Conservation (phyloP, 208 protist genomes). For the Balamuthia mandrillaris region DNA sequence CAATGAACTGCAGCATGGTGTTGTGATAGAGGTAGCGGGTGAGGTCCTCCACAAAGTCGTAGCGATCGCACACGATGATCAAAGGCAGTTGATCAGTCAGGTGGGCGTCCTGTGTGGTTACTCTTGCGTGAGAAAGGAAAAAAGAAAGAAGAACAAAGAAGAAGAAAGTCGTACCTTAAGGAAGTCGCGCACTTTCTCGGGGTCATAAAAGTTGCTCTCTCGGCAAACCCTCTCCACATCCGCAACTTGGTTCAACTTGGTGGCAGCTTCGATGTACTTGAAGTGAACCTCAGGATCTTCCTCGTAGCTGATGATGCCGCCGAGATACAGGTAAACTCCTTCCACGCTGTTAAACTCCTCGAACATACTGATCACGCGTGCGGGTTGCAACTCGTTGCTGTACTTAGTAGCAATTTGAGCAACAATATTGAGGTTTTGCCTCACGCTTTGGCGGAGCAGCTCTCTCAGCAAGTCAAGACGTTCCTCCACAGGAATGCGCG, state of each 20-base stretch:
- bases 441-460: slow-evolving; percentile 87
- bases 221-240: slow-evolving; percentile 98
- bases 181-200: slow-evolving; percentile 96
- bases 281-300: slow-evolving; percentile 96
- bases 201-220: slow-evolving; percentile 94
- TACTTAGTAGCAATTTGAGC: slow-evolving; percentile 98
- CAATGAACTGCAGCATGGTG: slow-evolving; percentile 92
- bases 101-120: slow-evolving; percentile 78
- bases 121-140: background rate
- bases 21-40: slow-evolving; percentile 95
- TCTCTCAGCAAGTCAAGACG: slow-evolving; percentile 93
- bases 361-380: slow-evolving; percentile 93
- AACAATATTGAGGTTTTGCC: slow-evolving; percentile 95
- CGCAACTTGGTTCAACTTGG: slow-evolving; percentile 92
- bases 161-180: slow-evolving; percentile 82
- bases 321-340: slow-evolving; percentile 94
- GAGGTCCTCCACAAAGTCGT: slow-evolving; percentile 97
- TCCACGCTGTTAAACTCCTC: slow-evolving; percentile 92
- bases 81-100: slow-evolving; percentile 97
- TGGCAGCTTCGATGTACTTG: slow-evolving; percentile 99
- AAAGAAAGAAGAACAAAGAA: too few relatives aligned
- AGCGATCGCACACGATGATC: slow-evolving; percentile 99
- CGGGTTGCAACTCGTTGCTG: slow-evolving; percentile 88
- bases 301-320: slow-evolving; percentile 90
- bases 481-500: slow-evolving; percentile 89